Conservation (phyloP, 1,284 basidiomycete genomes). For the Tausonia pullulans region DNA sequence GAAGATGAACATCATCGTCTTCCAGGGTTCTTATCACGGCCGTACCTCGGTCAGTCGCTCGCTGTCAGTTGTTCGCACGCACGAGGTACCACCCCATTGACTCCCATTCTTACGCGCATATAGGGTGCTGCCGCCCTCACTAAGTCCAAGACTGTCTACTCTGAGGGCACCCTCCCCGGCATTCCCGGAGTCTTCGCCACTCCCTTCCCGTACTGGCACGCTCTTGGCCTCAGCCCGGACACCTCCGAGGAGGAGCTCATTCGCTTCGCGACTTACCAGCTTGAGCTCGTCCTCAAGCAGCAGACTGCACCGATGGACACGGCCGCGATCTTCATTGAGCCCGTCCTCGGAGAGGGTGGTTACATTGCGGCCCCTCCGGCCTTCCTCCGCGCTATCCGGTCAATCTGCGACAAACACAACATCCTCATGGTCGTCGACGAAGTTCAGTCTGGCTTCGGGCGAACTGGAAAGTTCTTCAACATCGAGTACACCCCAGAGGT, state of each 20-base stretch:
- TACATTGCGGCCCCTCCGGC: conserved; percentile 78
- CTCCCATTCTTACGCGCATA: not conserved
- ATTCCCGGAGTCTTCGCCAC: conserved; percentile 49
- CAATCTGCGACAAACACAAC: conserved; percentile 74
- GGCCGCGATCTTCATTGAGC: conserved; percentile 83
- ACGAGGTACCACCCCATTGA: no score
- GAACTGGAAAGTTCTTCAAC: conserved; percentile 78
- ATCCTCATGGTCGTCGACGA: conserved; percentile 65
- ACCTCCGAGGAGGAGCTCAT: conserved; percentile 58
- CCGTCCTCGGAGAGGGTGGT: conserved; percentile 85
- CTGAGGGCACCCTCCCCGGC: conserved; percentile 34
- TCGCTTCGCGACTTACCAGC: conserved; percentile 60
- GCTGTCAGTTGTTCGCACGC: not conserved
- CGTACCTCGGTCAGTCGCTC: conserved; percentile 46
- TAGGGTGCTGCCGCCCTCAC: conserved; percentile 74
- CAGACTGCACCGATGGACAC: conserved; percentile 76
- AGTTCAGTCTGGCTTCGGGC: conserved; percentile 72
- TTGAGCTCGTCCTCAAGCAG: conserved; percentile 71
- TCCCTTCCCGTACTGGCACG: conserved; percentile 91
- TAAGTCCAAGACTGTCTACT: conserved; percentile 82
- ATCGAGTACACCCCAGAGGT: conserved; percentile 52
- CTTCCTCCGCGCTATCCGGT: conserved; percentile 67
- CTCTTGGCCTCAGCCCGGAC: conserved; percentile 52
- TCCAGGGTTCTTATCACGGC: conserved; percentile 83
- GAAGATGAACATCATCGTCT: conserved; percentile 74